Base-by-base conservation (phyloP, 129 eudicot genomes). In the Chrysanthemum seticuspe region DNA sequence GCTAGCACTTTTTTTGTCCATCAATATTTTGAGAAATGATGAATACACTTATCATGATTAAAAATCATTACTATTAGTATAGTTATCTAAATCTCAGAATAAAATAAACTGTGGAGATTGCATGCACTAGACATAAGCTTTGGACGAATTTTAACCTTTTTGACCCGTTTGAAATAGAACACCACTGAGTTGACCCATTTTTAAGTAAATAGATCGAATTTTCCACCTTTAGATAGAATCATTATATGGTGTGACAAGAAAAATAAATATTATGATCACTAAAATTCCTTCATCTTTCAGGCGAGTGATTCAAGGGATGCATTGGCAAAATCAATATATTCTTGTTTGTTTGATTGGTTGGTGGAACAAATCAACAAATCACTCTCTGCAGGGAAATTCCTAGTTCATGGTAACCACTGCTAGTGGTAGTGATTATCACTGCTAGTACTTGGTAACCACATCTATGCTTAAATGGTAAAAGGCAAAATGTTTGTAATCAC, bases 251-350 rank as follows among this genome's bases (percentile, higher is more conserved):
- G n/a, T 59, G 47, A 55, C 13, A 34, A 48, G 49, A 36, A 16
- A 27, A 40, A 27, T 47, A 14, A 52, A 61, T 58, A 12, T 61
- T 44, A 44, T 44, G 54, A 48, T 72, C 34, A 73, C 62, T 34
- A 40, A 68, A 23, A 67, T 70, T 11, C 54, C 64, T 66, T 61
- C 56, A 50, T 68, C 67, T 73, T 79, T 70, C 87, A 92, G 98
- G 98, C 96, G 14, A 85, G 66, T 50, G 96, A 89, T 47, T 65
- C 96, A 13, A 79, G 95, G 62, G 98, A 92, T 73, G 98, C 98
- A n/a, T 77, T 92, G 86, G 98, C 98, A 64, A 92, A 92, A 85
- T 89, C 98, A 51, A 65, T 63, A 10, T n/a, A n/a, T n/a, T n/a
- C n/a, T n/a, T n/a, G n/a, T n/a, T n/a, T n/a, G n/a, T n/a, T n/a